Conservation (phyloP, 1,284 basidiomycete species). For the Ceratobasidium sp. region DNA sequence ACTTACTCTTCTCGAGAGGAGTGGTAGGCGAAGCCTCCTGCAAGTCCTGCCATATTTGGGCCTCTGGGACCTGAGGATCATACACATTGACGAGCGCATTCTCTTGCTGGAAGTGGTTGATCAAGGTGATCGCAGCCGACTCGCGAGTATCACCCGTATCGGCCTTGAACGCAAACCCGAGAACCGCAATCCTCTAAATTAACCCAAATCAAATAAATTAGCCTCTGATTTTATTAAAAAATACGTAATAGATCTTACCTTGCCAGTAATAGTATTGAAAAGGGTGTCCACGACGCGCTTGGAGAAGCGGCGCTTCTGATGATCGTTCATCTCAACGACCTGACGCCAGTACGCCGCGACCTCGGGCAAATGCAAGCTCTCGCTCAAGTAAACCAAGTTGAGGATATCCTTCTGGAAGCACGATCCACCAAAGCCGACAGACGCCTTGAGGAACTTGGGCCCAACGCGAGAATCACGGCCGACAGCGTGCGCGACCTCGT, state of each 20-base stretch:
- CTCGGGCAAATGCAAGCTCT: conserved; percentile 93
- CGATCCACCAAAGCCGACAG: conserved; percentile 96
- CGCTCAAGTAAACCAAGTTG: conserved; percentile 97
- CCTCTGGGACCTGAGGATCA: conserved; percentile 81
- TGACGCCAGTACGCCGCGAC: conserved; percentile 99
- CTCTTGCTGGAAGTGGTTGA: conserved; percentile 94
- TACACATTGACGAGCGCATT: conserved; percentile 89
- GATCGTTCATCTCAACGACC: conserved; percentile 96
- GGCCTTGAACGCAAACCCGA: conserved; percentile 97
- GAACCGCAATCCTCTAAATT: conserved; percentile 89
- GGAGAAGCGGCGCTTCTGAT: conserved; percentile 92
- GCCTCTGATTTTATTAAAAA: background rate
- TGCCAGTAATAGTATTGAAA: conserved; percentile 97
- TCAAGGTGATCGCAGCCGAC: conserved; percentile 95
- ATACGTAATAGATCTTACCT: conserved; percentile 65
- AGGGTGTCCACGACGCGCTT: conserved; percentile 93
- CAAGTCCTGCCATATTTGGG: conserved; percentile 83
- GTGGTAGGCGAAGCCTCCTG: conserved; percentile 72
- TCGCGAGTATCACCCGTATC: conserved; percentile 98
- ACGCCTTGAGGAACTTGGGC: conserved; percentile 94
- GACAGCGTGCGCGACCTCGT: conserved; percentile 96
- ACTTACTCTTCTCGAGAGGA: conserved; percentile 72
- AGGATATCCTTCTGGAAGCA: conserved; percentile 99
- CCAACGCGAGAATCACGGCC: conserved; percentile 95
- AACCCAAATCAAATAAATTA: background rate